Percentiles rank a stretch among this genome's conserved stretches.
Conservation (phyloP, 805 yeast species). For the Candida lessepsii region DNA sequence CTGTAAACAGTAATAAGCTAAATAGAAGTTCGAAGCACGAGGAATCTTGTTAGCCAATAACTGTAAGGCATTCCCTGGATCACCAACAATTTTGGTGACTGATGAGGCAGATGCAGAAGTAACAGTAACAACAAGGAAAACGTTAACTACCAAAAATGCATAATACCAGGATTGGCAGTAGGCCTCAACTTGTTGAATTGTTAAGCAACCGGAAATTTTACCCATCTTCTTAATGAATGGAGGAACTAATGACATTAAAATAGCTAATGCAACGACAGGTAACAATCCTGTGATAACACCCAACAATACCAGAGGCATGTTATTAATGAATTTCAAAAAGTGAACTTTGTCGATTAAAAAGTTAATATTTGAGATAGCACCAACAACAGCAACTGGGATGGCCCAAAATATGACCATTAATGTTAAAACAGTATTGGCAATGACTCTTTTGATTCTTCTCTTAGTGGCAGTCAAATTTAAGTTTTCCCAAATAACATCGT, state of each 20-base stretch:
- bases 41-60: constrained; percentile 78
- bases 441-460: constrained; percentile 54
- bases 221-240: constrained; percentile 68
- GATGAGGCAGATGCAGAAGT: constrained; percentile 84
- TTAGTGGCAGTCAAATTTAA: constrained; percentile 54
- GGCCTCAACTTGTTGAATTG: constrained; percentile 69
- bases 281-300: constrained; percentile 69
- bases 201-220: constrained; percentile 65
- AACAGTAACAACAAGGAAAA: constrained; percentile 78
- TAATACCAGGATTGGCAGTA: constrained; percentile 88
- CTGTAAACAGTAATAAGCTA: constrained; percentile 75
- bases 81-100: constrained; percentile 60
- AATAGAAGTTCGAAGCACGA: constrained; percentile 86
- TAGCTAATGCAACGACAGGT: constrained; percentile 64
- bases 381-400: constrained; percentile 76
- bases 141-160: constrained; percentile 89
- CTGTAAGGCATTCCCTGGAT: constrained; percentile 72
- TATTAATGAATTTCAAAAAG: constrained; percentile 55
- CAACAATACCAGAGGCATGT: constrained; percentile 50
- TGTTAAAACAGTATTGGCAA: constrained; percentile 64
- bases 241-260: constrained; percentile 67
- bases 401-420: constrained; percentile 67
- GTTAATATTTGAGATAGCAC: constrained; percentile 67
- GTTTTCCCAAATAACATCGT: constrained; percentile 83
- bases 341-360: constrained; percentile 52